Conservation (phyloP, 345 rosid species). For the Gossypium herbaceum region DNA sequence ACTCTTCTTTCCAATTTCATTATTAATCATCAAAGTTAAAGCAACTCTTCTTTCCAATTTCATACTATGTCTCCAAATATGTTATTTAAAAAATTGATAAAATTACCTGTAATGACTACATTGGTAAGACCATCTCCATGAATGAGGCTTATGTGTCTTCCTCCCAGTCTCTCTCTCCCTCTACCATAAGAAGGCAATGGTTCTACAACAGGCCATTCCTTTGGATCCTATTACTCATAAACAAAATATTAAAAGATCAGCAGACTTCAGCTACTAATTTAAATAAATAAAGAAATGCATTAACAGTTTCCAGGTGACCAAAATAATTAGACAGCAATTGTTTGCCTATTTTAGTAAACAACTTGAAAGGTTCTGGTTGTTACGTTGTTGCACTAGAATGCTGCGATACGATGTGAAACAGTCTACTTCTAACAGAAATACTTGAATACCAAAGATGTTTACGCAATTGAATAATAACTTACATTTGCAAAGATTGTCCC, state of each 20-base stretch:
- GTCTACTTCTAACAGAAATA: too few relatives aligned
- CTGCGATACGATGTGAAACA: too few relatives aligned
- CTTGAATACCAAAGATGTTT: too few relatives aligned
- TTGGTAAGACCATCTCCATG: conserved; percentile 89
- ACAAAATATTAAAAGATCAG: neutral
- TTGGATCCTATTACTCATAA: conserved; percentile 44
- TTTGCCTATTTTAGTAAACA: too few relatives aligned
- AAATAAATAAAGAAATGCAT: too few relatives aligned
- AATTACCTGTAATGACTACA: conserved; percentile 82
- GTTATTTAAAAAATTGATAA: neutral
- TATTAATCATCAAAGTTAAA: neutral
- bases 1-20: neutral
- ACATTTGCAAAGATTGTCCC: too few relatives aligned
- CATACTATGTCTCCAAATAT: neutral
- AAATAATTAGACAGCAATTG: too few relatives aligned
- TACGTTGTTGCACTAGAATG: too few relatives aligned
- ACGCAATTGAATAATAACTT: too few relatives aligned
- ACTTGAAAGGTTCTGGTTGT: too few relatives aligned
- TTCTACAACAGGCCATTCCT: conserved; percentile 88
- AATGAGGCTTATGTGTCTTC: conserved; percentile 90
- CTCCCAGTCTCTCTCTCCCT: conserved; percentile 97
- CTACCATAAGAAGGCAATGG: conserved; percentile 98
- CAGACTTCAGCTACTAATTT: neutral
- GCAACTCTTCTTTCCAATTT: neutral
- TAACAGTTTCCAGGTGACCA: too few relatives aligned